Evolutionary conservation across 2,329 filamentous ascomycete genomes (phyloP).

Genomic region (Pestalotiopsis sp.): DNA sequence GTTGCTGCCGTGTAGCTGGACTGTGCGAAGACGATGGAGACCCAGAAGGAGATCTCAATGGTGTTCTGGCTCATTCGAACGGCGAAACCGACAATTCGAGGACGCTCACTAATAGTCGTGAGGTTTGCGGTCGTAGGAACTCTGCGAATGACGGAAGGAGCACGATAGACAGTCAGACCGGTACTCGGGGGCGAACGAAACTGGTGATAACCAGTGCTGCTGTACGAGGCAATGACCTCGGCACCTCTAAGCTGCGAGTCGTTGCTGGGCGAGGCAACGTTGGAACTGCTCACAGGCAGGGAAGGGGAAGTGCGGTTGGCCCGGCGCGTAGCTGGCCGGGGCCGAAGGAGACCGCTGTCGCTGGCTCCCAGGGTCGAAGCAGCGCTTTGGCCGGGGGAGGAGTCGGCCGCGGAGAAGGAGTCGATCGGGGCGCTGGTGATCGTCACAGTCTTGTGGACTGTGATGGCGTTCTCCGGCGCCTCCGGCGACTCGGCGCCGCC

Average conservation of each 20-base stretch:
- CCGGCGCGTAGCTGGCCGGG: not conserved
- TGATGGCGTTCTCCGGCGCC: too few relatives aligned
- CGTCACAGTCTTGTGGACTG: not conserved
- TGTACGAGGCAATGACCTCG: not conserved
- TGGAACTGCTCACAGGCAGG: constrained; percentile 5
- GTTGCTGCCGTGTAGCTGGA: not conserved
- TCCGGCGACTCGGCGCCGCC: too few relatives aligned
- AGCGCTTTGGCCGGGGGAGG: not conserved
- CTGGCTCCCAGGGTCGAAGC: not conserved
- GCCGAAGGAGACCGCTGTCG: not conserved
- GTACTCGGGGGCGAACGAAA: too few relatives aligned
- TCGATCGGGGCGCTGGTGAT: not conserved
- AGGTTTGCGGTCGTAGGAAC: too few relatives aligned
- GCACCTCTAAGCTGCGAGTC: not conserved
- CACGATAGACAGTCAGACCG: too few relatives aligned
- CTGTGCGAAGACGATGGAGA: not conserved
- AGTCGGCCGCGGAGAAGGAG: not conserved
- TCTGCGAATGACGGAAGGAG: too few relatives aligned
- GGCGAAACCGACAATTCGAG: not conserved
- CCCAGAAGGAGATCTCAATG: not conserved
- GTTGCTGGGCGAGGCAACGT: not conserved
- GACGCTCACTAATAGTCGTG: too few relatives aligned
- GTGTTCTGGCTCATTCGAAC: not conserved
- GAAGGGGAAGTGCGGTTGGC: constrained; percentile 10
- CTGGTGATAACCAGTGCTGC: not conserved